Evolutionary conservation across 2,329 filamentous ascomycete genomes (phyloP).

Genomic region (Xenoacremonium recifei): DNA sequence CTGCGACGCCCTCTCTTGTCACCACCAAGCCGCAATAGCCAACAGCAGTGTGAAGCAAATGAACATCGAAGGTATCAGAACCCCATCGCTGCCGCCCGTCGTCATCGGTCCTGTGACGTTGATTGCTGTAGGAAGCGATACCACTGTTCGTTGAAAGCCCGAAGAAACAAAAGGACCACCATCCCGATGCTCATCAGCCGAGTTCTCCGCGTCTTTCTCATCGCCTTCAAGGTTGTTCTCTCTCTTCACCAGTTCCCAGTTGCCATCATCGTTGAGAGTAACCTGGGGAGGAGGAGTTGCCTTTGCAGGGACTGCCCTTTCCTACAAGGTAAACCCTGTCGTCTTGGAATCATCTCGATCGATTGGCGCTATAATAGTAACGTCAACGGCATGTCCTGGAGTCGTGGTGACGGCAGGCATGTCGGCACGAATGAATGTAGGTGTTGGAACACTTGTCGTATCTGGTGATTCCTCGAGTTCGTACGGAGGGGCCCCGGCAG

Average conservation of each 20-base stretch:
- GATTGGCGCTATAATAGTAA: slow-evolving; percentile 24
- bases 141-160: not conserved
- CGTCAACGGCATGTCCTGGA: slow-evolving; percentile 9
- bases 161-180: not conserved
- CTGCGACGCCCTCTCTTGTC: no score
- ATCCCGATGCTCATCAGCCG: not conserved
- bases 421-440: not conserved
- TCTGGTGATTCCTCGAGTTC: no score
- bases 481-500: no score
- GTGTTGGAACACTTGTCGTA: no score
- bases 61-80: no score
- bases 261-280: not conserved
- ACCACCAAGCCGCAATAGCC: no score
- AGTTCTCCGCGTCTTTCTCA: slow-evolving; percentile 1
- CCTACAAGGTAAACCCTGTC: slow-evolving; percentile 14
- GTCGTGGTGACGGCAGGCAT: not conserved
- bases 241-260: not conserved
- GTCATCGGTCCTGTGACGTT: no score
- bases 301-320: slow-evolving; percentile 4
- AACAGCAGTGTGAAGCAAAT: no score
- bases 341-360: slow-evolving; percentile 18
- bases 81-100: no score
- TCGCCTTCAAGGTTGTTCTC: not conserved
- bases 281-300: not conserved
- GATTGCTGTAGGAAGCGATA: no score